These are phyloP conservation scores for Eucalyptus viminalis DNA, from an alignment of 345 rosid species.

Conservation along the genomic window DNA sequence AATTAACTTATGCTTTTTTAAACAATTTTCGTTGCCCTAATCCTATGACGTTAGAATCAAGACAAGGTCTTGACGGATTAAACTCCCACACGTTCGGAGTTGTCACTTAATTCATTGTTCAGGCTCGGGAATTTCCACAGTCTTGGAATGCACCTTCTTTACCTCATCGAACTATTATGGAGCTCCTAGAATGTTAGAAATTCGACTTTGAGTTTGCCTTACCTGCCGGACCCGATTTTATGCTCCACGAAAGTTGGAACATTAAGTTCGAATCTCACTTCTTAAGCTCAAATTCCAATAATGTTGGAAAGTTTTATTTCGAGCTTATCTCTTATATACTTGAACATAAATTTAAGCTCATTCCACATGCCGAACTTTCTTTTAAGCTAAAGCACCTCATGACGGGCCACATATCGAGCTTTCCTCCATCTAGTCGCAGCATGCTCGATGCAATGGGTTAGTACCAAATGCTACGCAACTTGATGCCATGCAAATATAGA, in stretches of 20 bases:
- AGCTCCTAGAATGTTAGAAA: neutral
- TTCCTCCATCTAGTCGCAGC: too few species aligned
- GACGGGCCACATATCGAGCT: too few species aligned
- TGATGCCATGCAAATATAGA: too few species aligned
- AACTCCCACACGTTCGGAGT: neutral
- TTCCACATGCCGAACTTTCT: too few species aligned
- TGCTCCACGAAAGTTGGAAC: neutral
- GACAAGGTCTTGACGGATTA: accelerated
- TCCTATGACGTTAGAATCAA: neutral
- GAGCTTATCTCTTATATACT: too few species aligned
- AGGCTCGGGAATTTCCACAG: accelerated
- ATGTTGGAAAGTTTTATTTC: too few species aligned
- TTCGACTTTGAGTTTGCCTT: neutral
- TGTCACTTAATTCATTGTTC: neutral
- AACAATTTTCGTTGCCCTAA: too few species aligned
- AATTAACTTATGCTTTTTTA: accelerated
- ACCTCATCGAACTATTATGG: neutral
- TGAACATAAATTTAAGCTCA: too few species aligned
- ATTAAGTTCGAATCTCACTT: neutral
- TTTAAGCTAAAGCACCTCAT: too few species aligned
- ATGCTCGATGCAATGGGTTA: too few species aligned
- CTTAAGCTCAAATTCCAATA: neutral
- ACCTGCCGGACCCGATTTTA: neutral
- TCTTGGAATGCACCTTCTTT: neutral
- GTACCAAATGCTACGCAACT: too few species aligned